Evolutionary conservation across 805 yeast species (phyloP).

Genomic region (Torulaspora franciscae): DNA sequence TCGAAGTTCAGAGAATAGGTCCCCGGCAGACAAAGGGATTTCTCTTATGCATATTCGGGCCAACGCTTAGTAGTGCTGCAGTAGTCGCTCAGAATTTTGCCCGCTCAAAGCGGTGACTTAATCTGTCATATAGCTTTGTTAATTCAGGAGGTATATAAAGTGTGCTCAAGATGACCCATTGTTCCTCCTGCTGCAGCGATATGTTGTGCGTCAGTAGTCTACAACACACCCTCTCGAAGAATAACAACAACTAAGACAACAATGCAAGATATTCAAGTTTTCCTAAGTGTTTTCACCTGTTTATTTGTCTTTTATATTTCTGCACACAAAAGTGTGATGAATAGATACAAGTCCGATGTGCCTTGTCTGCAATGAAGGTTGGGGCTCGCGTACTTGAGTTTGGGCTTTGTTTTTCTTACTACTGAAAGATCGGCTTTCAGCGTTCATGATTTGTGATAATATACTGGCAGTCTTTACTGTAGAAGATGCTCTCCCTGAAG

Average conservation of each 20-base stretch:
- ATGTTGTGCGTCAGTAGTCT: no score
- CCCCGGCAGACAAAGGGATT: neutral
- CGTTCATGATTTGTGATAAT: neutral
- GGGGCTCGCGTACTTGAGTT: neutral
- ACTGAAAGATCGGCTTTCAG: neutral
- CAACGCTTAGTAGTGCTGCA: neutral
- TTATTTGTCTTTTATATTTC: slow-evolving; percentile 26
- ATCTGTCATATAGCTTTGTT: no score
- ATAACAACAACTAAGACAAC: neutral
- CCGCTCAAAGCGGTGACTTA: no score
- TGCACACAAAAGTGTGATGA: slow-evolving; percentile 29
- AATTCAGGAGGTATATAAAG: no score
- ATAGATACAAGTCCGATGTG: slow-evolving; percentile 25
- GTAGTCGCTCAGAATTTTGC: no score
- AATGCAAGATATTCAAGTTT: slow-evolving; percentile 30
- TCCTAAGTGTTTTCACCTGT: slow-evolving; percentile 25
- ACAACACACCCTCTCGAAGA: no score
- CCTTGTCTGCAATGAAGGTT: slow-evolving; percentile 22
- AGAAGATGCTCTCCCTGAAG: no score
- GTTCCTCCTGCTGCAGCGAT: neutral
- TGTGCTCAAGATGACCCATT: no score
- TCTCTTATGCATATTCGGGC: neutral
- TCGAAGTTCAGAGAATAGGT: neutral
- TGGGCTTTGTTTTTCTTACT: neutral
- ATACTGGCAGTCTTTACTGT: neutral